A percentile compares a stretch with the other conserved stretches of the same genome.
Evolutionary conservation across 306 rosid genomes (phyloP).

Genomic region (Cercis canadensis): DNA sequence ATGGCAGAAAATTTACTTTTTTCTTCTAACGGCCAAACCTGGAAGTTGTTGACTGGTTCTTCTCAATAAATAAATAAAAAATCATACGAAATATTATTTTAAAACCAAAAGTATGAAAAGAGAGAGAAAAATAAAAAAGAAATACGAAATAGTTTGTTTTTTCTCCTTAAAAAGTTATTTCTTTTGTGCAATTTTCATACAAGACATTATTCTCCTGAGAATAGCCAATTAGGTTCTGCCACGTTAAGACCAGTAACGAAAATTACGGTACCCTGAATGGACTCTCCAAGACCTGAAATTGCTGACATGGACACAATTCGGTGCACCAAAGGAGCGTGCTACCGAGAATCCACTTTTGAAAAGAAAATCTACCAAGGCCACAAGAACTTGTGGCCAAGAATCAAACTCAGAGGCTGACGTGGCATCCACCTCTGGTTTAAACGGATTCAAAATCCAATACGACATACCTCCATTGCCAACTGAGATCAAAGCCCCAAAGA

Average conservation of each 20-base stretch:
- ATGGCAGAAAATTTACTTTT: too few relatives aligned
- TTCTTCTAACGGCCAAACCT: too few relatives aligned
- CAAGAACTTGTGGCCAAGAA: conserved; percentile 89
- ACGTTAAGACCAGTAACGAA: neutral
- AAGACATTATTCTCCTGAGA: neutral
- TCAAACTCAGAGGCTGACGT: conserved; percentile 55
- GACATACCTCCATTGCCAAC: conserved; percentile 41
- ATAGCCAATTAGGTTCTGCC: conserved; percentile 26
- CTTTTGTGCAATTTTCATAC: neutral
- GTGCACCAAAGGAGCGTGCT: conserved; percentile 20
- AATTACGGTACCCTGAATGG: neutral
- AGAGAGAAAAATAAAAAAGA: neutral
- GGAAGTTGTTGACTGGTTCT: neutral
- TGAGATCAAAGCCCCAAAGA: conserved; percentile 20
- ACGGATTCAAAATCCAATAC: conserved; percentile 68
- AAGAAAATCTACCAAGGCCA: conserved; percentile 69
- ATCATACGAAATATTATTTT: neutral
- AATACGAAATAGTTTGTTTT: too few relatives aligned
- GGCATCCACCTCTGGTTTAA: conserved; percentile 64
- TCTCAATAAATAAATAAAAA: neutral
- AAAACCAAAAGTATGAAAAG: neutral
- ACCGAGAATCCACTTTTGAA: conserved; percentile 29
- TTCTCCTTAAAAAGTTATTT: neutral
- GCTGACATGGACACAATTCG: conserved; percentile 20
- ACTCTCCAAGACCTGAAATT: neutral